Evolutionary conservation across 75 land plant genomes (phyloP), one percentile per base, ranked within the genome.

Genomic region (Selaginella moellendorffii): DNA sequence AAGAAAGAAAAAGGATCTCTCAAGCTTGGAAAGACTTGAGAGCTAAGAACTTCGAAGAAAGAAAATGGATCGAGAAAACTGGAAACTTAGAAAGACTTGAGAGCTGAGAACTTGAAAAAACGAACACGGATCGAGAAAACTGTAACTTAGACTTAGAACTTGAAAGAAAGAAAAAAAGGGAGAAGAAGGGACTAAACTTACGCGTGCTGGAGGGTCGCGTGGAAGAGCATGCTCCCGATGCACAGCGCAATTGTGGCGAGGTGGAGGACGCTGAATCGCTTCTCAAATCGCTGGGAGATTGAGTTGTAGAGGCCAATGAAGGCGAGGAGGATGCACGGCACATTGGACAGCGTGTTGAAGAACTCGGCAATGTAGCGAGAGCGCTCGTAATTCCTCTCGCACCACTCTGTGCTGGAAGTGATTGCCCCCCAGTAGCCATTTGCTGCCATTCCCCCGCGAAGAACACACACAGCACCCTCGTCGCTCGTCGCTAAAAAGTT

Each of bases 351-450:
- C 29, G 89, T 85, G 67, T 85, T 85, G 72, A 52, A 85, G 27
- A 85, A 85, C 54, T 85, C 89, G 21, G 83, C 89, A 72, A 85
- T 73, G 29, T 83, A 76, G 18, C 75, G 71, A 25, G 89, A 83
- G 53, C 77, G 64, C n/a, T 61, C 81, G 80, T 85, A 85, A 68
- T 83, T 84, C 65, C 61, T 65, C 70, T 85, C 89, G 60, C 89
- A 85, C 76, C 87, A 84, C 54, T 84, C 87, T 24, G 69, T 77
- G 51, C 88, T 83, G 24, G 88, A 76, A 24, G 88, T 85, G 9
- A 83, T 76, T n/a, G 89, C 83, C 28, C 88, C 88, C 88, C 88
- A 85, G 51, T 75, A 83, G 28, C 83, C 74, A 28, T 58, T 8
- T 12, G 21, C 10, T 17, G 60, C 12, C 12, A 21, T 21, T n/a